phyloP scores from a whole-genome alignment of 225 moss, liverwort and hornwort species.

The Anthoceros angustus region DNA sequence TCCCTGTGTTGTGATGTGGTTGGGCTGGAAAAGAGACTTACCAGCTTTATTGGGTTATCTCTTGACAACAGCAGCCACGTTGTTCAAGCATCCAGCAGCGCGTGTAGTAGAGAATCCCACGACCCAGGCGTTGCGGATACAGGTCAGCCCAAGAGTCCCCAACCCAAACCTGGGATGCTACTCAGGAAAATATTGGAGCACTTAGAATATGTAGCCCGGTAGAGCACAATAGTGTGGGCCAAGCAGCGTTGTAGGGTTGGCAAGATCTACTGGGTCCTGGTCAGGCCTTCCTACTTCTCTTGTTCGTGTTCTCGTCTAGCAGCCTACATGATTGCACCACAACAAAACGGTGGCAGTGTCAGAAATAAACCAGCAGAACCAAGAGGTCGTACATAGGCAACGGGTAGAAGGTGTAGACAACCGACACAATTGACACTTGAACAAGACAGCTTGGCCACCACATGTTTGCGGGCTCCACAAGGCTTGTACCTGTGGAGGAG shows the following conservation, averaged over 20 bases:
- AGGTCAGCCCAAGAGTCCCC: constrained; percentile 47
- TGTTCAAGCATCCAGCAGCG: constrained; percentile 46
- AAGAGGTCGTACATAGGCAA: not conserved
- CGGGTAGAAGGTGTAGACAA: constrained; percentile 3
- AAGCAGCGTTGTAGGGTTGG: constrained; percentile 34
- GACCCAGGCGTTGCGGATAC: constrained; percentile 38
- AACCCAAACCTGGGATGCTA: constrained; percentile 43
- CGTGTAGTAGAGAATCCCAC: constrained; percentile 36
- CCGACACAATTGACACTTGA: constrained; percentile 38
- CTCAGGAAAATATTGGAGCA: constrained; percentile 40
- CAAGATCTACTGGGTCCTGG: constrained; percentile 42
- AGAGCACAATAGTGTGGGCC: constrained; percentile 29
- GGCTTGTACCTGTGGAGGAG: constrained; percentile 20
- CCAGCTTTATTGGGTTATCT: constrained; percentile 42
- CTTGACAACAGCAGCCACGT: constrained; percentile 30
- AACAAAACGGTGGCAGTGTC: not conserved
- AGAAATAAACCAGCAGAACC: not conserved
- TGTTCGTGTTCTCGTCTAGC: constrained; percentile 35
- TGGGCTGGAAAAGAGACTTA: constrained; percentile 35
- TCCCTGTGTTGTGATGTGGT: not conserved
- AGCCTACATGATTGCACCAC: not conserved
- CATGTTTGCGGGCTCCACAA: constrained; percentile 42
- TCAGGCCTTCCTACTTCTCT: constrained; percentile 32
- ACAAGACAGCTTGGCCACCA: constrained; percentile 40
- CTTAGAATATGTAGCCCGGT: constrained; percentile 47